These are phyloP conservation scores for Phyllostachys edulis DNA, from an alignment of 176 grass and related monocot species.

Conservation along the genomic window DNA sequence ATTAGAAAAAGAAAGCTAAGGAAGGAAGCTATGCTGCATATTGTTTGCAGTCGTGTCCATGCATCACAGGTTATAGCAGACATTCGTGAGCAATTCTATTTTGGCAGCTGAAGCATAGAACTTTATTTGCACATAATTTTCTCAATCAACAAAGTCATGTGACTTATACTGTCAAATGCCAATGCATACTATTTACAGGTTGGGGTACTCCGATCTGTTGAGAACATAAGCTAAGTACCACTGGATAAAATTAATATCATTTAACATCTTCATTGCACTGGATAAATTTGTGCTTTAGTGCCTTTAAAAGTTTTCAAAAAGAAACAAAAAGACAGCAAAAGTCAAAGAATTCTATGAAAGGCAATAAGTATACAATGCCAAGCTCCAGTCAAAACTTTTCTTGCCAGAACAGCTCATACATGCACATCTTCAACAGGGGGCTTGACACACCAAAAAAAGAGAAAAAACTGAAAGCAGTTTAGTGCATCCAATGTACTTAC, in stretches of 20 bases:
- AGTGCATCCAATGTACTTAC: slow-evolving; percentile 22
- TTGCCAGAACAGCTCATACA: neutral
- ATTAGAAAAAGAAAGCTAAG: no score
- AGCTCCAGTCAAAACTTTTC: neutral
- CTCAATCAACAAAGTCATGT: neutral
- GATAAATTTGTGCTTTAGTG: neutral
- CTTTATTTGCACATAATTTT: neutral
- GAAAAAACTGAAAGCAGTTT: slow-evolving; percentile 1
- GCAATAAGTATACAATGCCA: neutral
- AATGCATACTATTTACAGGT: slow-evolving; percentile 2
- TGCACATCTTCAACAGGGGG: neutral
- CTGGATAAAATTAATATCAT: neutral
- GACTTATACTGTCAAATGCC: neutral
- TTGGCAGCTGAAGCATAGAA: neutral
- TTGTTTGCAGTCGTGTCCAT: no score
- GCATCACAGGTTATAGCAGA: neutral
- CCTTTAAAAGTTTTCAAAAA: neutral
- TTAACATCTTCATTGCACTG: neutral
- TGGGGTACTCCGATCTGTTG: neutral
- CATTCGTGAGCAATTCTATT: neutral
- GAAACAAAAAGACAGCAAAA: neutral
- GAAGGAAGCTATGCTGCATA: no score
- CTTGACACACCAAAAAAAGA: neutral
- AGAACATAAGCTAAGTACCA: slow-evolving; percentile 1
- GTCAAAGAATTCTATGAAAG: neutral